Evolutionary conservation across 352 stramenopile species (phyloP), one percentile per base, ranked within the genome.

Genomic region (Pythium brachiatum): DNA sequence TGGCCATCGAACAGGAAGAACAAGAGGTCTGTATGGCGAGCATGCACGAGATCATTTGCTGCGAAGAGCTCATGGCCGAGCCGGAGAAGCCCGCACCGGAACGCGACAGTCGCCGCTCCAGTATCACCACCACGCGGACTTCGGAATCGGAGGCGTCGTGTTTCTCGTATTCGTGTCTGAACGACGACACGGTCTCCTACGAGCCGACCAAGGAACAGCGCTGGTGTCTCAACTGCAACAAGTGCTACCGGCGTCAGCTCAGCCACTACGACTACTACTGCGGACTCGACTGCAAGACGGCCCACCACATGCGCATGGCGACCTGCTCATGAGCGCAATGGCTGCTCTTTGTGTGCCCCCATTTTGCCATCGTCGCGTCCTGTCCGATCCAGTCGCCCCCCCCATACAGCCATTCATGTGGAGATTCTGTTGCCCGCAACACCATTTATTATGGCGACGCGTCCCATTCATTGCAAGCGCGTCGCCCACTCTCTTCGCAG

Each of bases 141-240:
- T 69, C 60, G 8, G 56, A 64, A 44, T 65, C 65, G 44, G 57
- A 60, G 21, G 41, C 53, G 2, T 70, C 72, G 18, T 41, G 34
- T 2, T 70, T 66, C 18, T 70, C 64, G 25, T 43, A 51, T 25
- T 69, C 64, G 11, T 55, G 72, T 29, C 51, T 59, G 6, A 63
- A 43, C 7, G 60, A 73, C 44, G 53, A 60, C 16, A 41, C 68
- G 29, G 25, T 32, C 20, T 54, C 57, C n/a, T 74, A 87, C 62
- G 73, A 84, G 64, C 75, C 79, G 44, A 88, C 74, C 52, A 86
- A 83, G 48, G 83, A 90, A 53, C 76, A 85, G 67, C 79, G 83
- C 26, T 89, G 81, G 81, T 92, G 83, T 62, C 75, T 72, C 21
- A 92, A 92, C 66, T 92, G 83, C 64, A 77, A 70, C 72, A 92